phyloP scores from a whole-genome alignment of 2,329 filamentous ascomycete species.

The Calonectria hawksworthii region DNA sequence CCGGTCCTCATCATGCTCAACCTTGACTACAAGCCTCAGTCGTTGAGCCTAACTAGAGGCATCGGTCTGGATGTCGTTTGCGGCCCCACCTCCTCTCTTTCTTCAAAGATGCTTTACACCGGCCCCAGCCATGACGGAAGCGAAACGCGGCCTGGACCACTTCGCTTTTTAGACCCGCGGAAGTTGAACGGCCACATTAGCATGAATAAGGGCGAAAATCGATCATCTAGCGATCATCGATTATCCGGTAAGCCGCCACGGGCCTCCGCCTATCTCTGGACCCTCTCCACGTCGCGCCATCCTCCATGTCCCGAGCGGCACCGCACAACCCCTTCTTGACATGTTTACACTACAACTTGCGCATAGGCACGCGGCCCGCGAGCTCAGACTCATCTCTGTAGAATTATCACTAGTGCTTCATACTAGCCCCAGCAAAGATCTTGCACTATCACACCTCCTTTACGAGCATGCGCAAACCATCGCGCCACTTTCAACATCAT shows the following conservation, averaged over 20 bases:
- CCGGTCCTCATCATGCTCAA: slow-evolving; percentile 8
- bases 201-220: background rate
- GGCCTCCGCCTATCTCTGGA: background rate
- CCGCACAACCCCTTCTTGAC: background rate
- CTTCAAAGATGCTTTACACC: slow-evolving; percentile 6
- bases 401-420: background rate
- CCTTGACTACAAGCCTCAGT: slow-evolving; percentile 2
- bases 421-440: background rate
- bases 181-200: background rate
- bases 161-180: background rate
- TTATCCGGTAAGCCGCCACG: background rate
- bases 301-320: background rate
- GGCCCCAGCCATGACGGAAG: background rate
- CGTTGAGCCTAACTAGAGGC: background rate
- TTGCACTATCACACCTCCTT: background rate
- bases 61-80: background rate
- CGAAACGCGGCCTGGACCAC: slow-evolving; percentile 11
- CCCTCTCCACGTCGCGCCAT: slow-evolving; percentile 2
- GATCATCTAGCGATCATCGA: slow-evolving; percentile 5
- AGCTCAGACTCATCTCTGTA: background rate
- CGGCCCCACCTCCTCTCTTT: background rate
- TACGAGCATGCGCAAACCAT: background rate
- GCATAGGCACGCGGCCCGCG: background rate
- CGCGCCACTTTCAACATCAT: background rate
- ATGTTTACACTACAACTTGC: background rate